Evolutionary conservation across 2,329 filamentous ascomycete genomes (phyloP).

Genomic region (Allantophomopsis lycopodina): DNA sequence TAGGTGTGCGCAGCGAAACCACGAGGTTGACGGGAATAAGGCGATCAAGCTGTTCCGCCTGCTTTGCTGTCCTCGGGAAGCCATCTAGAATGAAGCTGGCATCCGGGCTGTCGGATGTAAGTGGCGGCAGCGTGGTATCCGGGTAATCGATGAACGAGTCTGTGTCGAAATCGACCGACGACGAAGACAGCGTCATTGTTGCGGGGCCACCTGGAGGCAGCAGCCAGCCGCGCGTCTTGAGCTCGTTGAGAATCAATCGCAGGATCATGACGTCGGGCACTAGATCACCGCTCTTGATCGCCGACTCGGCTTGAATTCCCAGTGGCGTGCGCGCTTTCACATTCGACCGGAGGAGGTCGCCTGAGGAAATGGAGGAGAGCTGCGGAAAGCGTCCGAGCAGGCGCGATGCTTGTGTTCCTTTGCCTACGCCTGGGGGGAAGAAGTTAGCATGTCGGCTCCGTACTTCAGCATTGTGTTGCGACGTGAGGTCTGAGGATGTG

Average conservation of each 20-base stretch:
- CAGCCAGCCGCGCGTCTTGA: slow-evolving; percentile 77
- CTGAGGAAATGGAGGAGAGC: slow-evolving; percentile 82
- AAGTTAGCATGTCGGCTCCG: neutral
- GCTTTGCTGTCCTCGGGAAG: slow-evolving; percentile 76
- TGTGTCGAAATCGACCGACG: slow-evolving; percentile 10
- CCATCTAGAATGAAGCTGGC: slow-evolving; percentile 94
- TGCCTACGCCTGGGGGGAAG: slow-evolving; percentile 56
- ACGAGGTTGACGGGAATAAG: slow-evolving; percentile 93
- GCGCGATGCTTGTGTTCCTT: slow-evolving; percentile 89
- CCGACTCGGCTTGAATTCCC: slow-evolving; percentile 78
- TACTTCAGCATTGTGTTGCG: too few relatives aligned
- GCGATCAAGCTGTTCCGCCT: slow-evolving; percentile 64
- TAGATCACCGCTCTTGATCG: slow-evolving; percentile 79
- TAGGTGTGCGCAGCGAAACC: slow-evolving; percentile 74
- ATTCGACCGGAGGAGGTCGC: slow-evolving; percentile 84
- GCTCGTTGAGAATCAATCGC: slow-evolving; percentile 81
- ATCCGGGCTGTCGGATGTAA: slow-evolving; percentile 52
- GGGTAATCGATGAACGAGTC: slow-evolving; percentile 10
- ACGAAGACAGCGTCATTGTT: slow-evolving; percentile 14
- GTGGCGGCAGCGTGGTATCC: slow-evolving; percentile 21
- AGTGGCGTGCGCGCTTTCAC: slow-evolving; percentile 78
- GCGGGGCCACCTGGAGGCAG: slow-evolving; percentile 27
- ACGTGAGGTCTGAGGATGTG: neutral
- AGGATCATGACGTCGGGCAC: slow-evolving; percentile 88
- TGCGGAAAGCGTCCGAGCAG: slow-evolving; percentile 79